These are phyloP conservation scores for Lodderomyces margitis DNA, from an alignment of 1,139 yeast genomes.

Conservation along the genomic window DNA sequence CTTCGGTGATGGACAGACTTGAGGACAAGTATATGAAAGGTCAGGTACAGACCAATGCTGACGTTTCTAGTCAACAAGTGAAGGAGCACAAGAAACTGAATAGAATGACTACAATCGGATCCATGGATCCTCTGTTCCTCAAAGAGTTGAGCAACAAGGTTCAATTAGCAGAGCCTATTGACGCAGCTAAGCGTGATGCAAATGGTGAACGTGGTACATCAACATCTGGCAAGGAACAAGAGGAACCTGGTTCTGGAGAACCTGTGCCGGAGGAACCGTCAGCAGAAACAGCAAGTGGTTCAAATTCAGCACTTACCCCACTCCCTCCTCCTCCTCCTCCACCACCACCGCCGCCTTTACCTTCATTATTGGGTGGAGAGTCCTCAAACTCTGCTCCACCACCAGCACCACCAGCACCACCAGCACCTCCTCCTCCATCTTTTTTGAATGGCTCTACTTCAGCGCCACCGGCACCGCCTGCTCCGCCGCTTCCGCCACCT, in stretches of 20 bases:
- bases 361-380: conserved; percentile 12
- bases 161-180: conserved; percentile 34
- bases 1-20: conserved; percentile 25
- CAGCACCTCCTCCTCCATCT: conserved; percentile 24
- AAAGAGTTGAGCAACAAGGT: conserved; percentile 58
- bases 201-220: neutral
- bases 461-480: conserved; percentile 17
- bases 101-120: conserved; percentile 36
- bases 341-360: conserved; percentile 25
- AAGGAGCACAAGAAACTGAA: conserved; percentile 24
- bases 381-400: conserved; percentile 27
- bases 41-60: conserved; percentile 21
- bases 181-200: conserved; percentile 10
- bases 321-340: conserved; percentile 21
- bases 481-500: conserved; percentile 26
- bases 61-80: conserved; percentile 9
- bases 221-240: neutral
- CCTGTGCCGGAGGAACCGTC: neutral
- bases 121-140: conserved; percentile 54
- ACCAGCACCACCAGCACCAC: conserved; percentile 36
- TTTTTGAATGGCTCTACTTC: conserved; percentile 20
- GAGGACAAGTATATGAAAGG: conserved; percentile 57
- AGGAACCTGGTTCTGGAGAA: neutral
- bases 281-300: neutral
- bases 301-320: conserved; percentile 20